phyloP scores from a whole-genome alignment of 108 stramenopile species.

The Cylindrotheca closterium region DNA sequence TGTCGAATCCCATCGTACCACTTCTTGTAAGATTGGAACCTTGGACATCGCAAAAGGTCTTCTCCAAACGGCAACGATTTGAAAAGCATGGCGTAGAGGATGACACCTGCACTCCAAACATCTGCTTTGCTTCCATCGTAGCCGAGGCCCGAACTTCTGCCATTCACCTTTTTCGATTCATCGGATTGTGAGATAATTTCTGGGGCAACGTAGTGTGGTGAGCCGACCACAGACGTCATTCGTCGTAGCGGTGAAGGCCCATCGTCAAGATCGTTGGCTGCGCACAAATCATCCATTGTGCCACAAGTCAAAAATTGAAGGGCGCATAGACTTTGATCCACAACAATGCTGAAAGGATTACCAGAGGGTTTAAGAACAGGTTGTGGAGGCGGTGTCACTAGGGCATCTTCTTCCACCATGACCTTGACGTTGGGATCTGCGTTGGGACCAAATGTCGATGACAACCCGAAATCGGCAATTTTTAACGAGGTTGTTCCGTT shows the following conservation, averaged over 20 bases:
- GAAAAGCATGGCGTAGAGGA: conserved; percentile 89
- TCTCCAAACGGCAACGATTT: conserved; percentile 89
- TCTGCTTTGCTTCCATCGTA: conserved; percentile 93
- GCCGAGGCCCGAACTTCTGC: conserved; percentile 18
- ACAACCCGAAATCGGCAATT: conserved; percentile 95
- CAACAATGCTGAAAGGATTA: conserved; percentile 28
- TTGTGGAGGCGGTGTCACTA: conserved; percentile 19
- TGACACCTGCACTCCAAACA: conserved; percentile 94
- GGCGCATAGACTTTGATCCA: conserved; percentile 48
- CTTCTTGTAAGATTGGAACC: conserved; percentile 82
- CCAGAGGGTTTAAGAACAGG: conserved; percentile 10
- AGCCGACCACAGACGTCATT: conserved; percentile 90
- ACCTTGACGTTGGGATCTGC: conserved; percentile 7
- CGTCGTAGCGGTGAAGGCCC: conserved; percentile 53
- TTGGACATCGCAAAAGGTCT: conserved; percentile 82
- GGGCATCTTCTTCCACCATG: background rate
- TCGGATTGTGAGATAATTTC: conserved; percentile 84
- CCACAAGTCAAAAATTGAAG: conserved; percentile 77
- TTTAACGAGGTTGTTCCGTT: conserved; percentile 71
- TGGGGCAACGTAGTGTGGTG: conserved; percentile 92
- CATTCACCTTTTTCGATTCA: conserved; percentile 22
- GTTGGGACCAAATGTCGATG: conserved; percentile 59
- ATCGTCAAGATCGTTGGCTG: conserved; percentile 19
- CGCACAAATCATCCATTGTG: conserved; percentile 48
- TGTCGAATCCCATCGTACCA: conserved; percentile 81